Conservation (phyloP, 2,329 filamentous ascomycete species). For the Penicillium corylophilum region DNA sequence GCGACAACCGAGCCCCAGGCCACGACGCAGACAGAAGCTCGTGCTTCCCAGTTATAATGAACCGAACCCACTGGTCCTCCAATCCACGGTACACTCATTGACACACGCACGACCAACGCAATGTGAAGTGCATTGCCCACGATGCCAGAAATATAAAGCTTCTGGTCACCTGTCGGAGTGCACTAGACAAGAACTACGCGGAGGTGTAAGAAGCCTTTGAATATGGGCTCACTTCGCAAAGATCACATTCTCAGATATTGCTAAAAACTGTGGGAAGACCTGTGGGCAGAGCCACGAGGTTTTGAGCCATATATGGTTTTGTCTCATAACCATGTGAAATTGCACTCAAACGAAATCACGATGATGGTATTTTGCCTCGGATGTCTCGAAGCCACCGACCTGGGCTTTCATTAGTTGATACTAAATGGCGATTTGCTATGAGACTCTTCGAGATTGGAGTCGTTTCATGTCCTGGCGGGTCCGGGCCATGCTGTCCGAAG, state of each 20-base stretch:
- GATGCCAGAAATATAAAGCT: conserved; percentile 10
- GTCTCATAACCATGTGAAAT: too few species aligned
- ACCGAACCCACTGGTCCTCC: conserved; percentile 22
- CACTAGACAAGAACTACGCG: not conserved
- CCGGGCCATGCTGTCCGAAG: not conserved
- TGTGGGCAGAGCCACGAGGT: too few species aligned
- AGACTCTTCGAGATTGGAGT: not conserved
- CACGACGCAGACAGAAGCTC: conserved; percentile 8
- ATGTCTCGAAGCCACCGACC: too few species aligned
- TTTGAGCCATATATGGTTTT: too few species aligned
- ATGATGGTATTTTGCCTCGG: too few species aligned
- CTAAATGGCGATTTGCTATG: not conserved
- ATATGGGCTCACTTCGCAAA: not conserved
- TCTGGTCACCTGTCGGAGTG: not conserved
- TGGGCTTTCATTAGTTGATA: not conserved
- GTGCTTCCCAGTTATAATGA: conserved; percentile 20
- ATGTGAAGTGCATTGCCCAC: conserved; percentile 14
- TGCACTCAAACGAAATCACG: too few species aligned
- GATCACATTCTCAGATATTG: not conserved
- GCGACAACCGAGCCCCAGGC: not conserved
- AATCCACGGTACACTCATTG: conserved; percentile 22
- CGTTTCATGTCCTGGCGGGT: not conserved
- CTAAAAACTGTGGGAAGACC: too few species aligned
- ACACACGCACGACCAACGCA: conserved; percentile 23
- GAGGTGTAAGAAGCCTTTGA: not conserved